Base-by-base conservation (phyloP, 805 yeast genomes). In the Cyberlindnera euphorbiiphila region DNA sequence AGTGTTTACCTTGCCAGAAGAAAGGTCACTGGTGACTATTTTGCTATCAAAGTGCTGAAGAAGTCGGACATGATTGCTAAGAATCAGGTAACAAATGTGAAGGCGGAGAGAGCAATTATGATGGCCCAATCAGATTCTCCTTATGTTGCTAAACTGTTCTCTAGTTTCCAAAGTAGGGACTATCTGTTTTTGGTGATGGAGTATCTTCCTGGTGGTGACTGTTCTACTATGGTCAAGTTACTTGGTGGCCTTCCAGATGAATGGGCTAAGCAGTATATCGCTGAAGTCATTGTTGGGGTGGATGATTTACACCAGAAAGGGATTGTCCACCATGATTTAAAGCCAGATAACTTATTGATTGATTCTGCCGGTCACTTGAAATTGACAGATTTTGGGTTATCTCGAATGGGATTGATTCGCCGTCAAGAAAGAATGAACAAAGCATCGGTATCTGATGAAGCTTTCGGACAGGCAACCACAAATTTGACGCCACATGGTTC, bases 11-110 rank as follows among this genome's bases (percentile, higher is more conserved):
- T 93, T 8, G 89, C 96, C 0, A 78, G 81, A 47, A 74, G 93
- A 53, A 81, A 78, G 51, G 61, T 83, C 10, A 91, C 97, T 0
- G 96, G 97, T 5, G 98, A 94, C 46, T 85, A 88, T 59, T 91
- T 85, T 50, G 98, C 99, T 0, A 88, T 93, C 45, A 93, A 93
- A 59, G 93, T 87, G 11, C 65, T 93, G 45, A 85, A 81, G 51
- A 93, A 93, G 60, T 74, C 94, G 4, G 98, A 93, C 60, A 93
- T 93, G 98, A 81, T 93, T 43, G 91, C 96, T 2, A 93, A 91
- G 63, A 94, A 94, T 67, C 98, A 93, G 65, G 91, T 91, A 5
- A 79, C 89, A 15, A 93, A 93, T 57, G 96, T 94, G 22, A 85
- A 84, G 52, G 85, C 96, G 1, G 99, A 94, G 59, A 67, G 98